Evolutionary conservation across 2,329 filamentous ascomycete genomes (phyloP).

Genomic region (Ophiostoma pallidulum): DNA sequence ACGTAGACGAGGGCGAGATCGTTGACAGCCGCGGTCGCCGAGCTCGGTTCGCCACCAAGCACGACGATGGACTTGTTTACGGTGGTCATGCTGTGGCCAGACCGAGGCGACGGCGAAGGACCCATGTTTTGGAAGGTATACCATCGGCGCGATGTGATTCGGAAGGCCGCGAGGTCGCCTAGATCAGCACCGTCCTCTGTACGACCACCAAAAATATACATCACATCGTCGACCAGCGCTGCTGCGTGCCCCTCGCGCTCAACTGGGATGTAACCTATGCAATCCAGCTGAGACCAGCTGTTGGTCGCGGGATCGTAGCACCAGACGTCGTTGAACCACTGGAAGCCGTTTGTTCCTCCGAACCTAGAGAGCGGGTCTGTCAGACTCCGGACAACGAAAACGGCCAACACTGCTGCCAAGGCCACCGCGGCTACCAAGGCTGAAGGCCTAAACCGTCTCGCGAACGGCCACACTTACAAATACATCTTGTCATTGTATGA

Average conservation of each 20-base stretch:
- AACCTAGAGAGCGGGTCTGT: slow-evolving; percentile 50
- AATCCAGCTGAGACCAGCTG: slow-evolving; percentile 80
- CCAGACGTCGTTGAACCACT: slow-evolving; percentile 99
- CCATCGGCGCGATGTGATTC: slow-evolving; percentile 74
- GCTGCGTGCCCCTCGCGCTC: slow-evolving; percentile 91
- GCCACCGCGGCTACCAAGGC: too few relatives aligned
- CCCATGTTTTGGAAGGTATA: slow-evolving; percentile 99
- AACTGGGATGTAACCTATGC: slow-evolving; percentile 93
- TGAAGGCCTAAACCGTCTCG: too few relatives aligned
- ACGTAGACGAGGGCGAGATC: slow-evolving; percentile 87
- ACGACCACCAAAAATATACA: slow-evolving; percentile 97
- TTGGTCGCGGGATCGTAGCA: slow-evolving; percentile 80
- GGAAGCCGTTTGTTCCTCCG: slow-evolving; percentile 87
- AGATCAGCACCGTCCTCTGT: slow-evolving; percentile 89
- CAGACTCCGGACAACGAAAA: neutral
- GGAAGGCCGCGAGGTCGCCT: slow-evolving; percentile 78
- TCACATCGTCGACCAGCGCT: slow-evolving; percentile 88
- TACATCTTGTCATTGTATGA: slow-evolving; percentile 91
- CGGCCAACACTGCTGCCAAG: neutral
- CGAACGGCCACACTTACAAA: slow-evolving; percentile 53
- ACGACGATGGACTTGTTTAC: slow-evolving; percentile 89
- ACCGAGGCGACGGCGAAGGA: slow-evolving; percentile 82
- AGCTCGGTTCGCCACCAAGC: slow-evolving; percentile 88
- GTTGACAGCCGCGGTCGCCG: slow-evolving; percentile 66
- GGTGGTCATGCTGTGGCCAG: slow-evolving; percentile 95